A percentile compares a stretch with the other conserved stretches of the same genome.
These are phyloP conservation scores for Verticillium nubilum DNA, from an alignment of 2,329 filamentous ascomycete genomes.

Conservation along the genomic window DNA sequence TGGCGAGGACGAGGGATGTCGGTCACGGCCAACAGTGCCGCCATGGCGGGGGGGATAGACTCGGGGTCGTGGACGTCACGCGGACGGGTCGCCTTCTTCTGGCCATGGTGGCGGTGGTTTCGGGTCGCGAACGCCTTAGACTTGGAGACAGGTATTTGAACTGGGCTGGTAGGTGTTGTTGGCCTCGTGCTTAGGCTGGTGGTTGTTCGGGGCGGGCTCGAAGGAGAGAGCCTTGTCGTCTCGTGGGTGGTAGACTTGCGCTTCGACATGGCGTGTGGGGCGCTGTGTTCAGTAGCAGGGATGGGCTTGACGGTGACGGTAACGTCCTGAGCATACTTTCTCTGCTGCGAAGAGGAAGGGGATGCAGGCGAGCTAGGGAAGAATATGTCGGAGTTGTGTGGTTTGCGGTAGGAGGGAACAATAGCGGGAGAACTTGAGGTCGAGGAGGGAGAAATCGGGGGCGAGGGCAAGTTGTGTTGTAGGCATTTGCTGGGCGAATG, in stretches of 20 bases:
- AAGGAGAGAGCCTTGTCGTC: constrained; percentile 12
- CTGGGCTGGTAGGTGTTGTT: constrained; percentile 38
- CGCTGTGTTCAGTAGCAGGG: constrained; percentile 6
- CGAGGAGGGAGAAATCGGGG: constrained; percentile 2
- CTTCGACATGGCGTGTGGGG: constrained; percentile 13
- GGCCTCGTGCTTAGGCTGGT: constrained; percentile 12
- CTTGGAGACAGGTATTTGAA: constrained; percentile 46
- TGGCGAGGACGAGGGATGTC: constrained; percentile 48
- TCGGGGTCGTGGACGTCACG: constrained; percentile 45
- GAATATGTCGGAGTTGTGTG: constrained; percentile 2
- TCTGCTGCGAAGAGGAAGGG: constrained; percentile 11
- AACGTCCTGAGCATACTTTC: constrained; percentile 15
- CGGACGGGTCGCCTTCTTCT: constrained; percentile 27
- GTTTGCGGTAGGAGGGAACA: constrained; percentile 1
- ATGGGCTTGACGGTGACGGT: constrained; percentile 12
- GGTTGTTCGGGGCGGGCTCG: constrained; percentile 13
- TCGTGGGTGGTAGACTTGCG: constrained; percentile 13
- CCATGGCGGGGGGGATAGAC: constrained; percentile 52
- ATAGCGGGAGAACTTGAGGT: constrained; percentile 2
- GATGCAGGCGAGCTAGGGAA: constrained; percentile 5
- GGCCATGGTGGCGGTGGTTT: constrained; percentile 30
- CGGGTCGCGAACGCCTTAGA: constrained; percentile 30
- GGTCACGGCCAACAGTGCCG: constrained; percentile 56
- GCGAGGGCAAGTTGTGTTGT: constrained; percentile 3
- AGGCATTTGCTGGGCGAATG: background rate